Evolutionary conservation across 1,284 basidiomycete species (phyloP).

Genomic region (Ganoderma multipileum): DNA sequence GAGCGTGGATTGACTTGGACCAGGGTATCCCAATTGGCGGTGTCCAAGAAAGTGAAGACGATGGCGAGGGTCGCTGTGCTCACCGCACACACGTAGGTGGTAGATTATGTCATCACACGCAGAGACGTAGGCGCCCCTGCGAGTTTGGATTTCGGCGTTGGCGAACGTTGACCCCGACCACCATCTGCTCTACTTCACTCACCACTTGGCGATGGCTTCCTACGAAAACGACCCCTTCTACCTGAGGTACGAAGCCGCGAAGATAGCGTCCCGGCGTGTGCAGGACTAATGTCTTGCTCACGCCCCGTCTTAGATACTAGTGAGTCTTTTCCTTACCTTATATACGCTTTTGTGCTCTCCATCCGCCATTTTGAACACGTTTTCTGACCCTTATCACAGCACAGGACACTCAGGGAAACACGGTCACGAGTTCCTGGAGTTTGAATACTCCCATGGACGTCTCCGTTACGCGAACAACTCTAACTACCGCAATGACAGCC

Average conservation of each 20-base stretch:
- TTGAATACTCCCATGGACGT: conserved; percentile 96
- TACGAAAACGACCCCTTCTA: conserved; percentile 81
- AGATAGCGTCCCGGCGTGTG: conserved; percentile 40
- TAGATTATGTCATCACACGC: background rate
- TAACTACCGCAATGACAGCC: conserved; percentile 96
- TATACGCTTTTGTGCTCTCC: background rate
- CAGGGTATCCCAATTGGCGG: conserved; percentile 3
- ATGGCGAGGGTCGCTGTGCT: conserved; percentile 3
- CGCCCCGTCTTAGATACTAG: conserved; percentile 76
- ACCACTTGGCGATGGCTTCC: conserved; percentile 19
- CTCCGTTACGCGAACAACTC: conserved; percentile 99
- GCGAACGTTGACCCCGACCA: background rate
- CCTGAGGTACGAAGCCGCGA: conserved; percentile 66
- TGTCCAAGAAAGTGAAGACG: background rate
- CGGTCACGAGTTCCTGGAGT: conserved; percentile 98
- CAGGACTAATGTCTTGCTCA: conserved; percentile 36
- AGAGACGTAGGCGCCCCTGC: background rate
- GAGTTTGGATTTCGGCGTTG: background rate
- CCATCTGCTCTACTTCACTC: background rate
- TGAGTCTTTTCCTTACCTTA: conserved; percentile 46
- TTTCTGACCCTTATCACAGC: conserved; percentile 49
- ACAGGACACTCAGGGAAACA: conserved; percentile 96
- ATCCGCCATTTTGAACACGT: background rate
- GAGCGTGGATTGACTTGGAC: background rate
- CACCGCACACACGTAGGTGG: background rate